Base-by-base conservation (phyloP, 768 basidiomycete species). In the Mycena haematopus region DNA sequence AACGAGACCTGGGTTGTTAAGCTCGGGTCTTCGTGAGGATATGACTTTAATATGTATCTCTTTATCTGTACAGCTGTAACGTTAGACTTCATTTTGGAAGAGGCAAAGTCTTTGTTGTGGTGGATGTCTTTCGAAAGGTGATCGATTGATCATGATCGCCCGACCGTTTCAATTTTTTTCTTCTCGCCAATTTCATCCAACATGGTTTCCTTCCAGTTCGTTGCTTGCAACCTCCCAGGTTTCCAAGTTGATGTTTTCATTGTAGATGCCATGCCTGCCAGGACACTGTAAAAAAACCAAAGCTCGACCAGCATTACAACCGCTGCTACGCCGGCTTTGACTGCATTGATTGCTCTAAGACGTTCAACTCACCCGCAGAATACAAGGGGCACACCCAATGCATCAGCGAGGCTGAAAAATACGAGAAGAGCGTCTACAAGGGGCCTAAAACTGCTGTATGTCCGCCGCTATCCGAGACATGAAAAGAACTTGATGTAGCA, bases 271-370 rank as follows among this genome's bases (percentile, higher is more conserved):
- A 91, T 74, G 93, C 74, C 36, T 97, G 95, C 74, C 78, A 83
- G 54, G 95, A 97, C 68, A 89, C 93, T 11, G 88, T 96, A 29
- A 97, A 94, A 76, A 97, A 97, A 71, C 95, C 95, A 14, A 95
- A 95, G 74, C 83, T 97, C 1, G 93, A 96, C 74, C 85, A 89
- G 71, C 95, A 96, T 70, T 69, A 81, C 52, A 72, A 70, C 29
- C 78, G 82, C 47, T 94, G 91, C 70, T 78, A 86, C 58, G 68
- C 84, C 1, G 84, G 88, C 8, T 91, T 92, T 68, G 91, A 91
- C 69, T 93, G 92, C 72, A 86, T 94, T 71, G 95, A 97, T 72
- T 97, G 95, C 75, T 89, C 87, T n/a, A 90, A 82, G 52, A 90
- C 91, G 0, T 97, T 96, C 76, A 78, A 84, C 25, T 82, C 83